Base-by-base conservation (phyloP, 129 eudicot species). In the Ambrosia artemisiifolia region DNA sequence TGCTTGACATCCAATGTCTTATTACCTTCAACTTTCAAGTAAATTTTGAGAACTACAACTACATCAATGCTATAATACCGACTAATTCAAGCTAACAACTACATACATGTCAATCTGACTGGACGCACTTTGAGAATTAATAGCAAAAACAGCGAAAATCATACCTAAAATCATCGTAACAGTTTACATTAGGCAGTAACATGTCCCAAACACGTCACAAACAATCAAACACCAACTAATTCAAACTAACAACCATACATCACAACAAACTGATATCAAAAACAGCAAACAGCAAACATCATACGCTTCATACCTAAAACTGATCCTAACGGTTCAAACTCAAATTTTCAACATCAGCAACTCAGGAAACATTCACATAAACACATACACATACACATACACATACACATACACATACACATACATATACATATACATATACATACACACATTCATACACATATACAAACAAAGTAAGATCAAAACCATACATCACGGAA, bases 401-500 rank as follows among this genome's bases (percentile, higher is more conserved):
- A 64, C 14, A 16, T 42, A 71, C 17, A 72, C 24, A 34, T 53
- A 7, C n/a, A 28, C n/a, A 36, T 2, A 57, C 9, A 64, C 14
- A 16, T 42, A 71, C 16, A 35, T n/a, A 28, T 48, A 63, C 34
- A 78, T 63, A 14, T 11, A 72, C 46, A 79, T 24, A 66, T 57
- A 73, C 51, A 68, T 11, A 35, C n/a, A 28, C 57, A 63, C 34
- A 78, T 63, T 9, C n/a, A 36, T 2, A 57, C 9, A 64, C 14
- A 16, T 42, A 71, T 32, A 72, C 24, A 34, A 63, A 7, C n/a
- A 28, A 54, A 56, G 77, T 33, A 54, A 54, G 43, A 78, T 49
- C 67, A 3, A 17, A 72, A 76, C 5, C 62, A 70, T 79, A 92
- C 98, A 54, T 92, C 96, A 33, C 92, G 85, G 70, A 92, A 92